Evolutionary conservation across 169 alveolate species (phyloP), one percentile per base, ranked within the genome.

Genomic region (Plasmodium malariae): DNA sequence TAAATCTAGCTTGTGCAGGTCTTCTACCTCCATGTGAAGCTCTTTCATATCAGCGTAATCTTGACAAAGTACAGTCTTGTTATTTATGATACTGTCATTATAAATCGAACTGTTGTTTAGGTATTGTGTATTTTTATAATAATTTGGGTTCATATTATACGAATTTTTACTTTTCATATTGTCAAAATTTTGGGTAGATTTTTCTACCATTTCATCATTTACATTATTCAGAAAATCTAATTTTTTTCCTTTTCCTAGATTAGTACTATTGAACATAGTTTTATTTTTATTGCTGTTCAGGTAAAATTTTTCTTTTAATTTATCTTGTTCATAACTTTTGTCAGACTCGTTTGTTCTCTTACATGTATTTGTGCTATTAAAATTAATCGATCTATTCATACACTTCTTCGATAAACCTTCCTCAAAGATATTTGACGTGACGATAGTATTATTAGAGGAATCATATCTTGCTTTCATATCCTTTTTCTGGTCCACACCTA

Each of bases 31-130:
- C 9, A 32, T 63, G 9, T 49, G 24, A 17, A 3, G 11, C 19
- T 63, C 45, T 45, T 54, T 63, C 21, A 37, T 48, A 34, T 48
- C 69, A 21, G 37, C 34, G 26, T 49, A 76, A 5, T 76, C 89
- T 30, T 43, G 63, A n/a, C 55, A 43, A 1, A 76, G 36, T 14
- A 49, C 76, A 11, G 89, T 78, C 1, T 78, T 69, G 48, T 78
- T 78, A 40, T 78, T 78, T 30, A 78, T 32, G 48, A 78, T 63
- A 54, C 89, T 78, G 21, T 78, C 89, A 37, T 78, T 78, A 54
- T 78, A 78, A 7, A 62, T 14, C 9, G 59, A 24, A 37, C 78
- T 45, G 45, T 74, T 74, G 36, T 74, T 74, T 62, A 78, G 24
- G 26, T 78, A 78, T 54, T 78, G 89, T 6, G 89, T 78, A 54